Percentiles rank a stretch among this genome's conserved stretches.
Conservation (phyloP, 352 stramenopile genomes). For the Globisporangium okanoganense region DNA sequence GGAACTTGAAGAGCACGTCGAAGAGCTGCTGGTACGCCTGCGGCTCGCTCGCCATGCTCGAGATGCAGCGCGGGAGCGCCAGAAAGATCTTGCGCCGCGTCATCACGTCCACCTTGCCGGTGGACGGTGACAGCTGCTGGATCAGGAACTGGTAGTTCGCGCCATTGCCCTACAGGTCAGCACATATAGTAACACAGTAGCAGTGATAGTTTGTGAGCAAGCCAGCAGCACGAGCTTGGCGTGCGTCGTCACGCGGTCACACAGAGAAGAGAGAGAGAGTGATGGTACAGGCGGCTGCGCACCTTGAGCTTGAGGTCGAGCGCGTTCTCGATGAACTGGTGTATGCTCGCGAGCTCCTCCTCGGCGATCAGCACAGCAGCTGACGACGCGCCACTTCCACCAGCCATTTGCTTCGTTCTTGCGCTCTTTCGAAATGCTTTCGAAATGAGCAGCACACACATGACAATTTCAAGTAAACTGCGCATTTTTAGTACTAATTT, state of each 20-base stretch:
- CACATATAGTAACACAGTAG: neutral
- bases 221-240: neutral
- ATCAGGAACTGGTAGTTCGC: slow-evolving; percentile 79
- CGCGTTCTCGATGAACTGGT: slow-evolving; percentile 84
- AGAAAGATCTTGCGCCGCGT: slow-evolving; percentile 72
- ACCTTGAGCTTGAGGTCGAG: slow-evolving; percentile 79
- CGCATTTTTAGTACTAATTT: too few relatives aligned
- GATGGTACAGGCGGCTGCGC: neutral
- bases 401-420: slow-evolving; percentile 10
- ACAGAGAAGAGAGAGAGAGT: neutral
- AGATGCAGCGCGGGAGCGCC: slow-evolving; percentile 72
- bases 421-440: neutral
- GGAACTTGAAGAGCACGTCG: slow-evolving; percentile 82
- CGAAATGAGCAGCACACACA: too few relatives aligned
- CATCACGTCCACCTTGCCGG: slow-evolving; percentile 28
- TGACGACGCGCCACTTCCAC: slow-evolving; percentile 15
- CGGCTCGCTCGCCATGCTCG: slow-evolving; percentile 62
- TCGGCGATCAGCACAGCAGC: slow-evolving; percentile 20
- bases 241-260: neutral
- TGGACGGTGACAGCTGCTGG: slow-evolving; percentile 51
- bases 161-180: slow-evolving; percentile 57
- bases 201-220: neutral
- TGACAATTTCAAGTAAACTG: too few relatives aligned
- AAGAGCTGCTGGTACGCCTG: slow-evolving; percentile 66
- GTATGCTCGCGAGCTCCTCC: slow-evolving; percentile 64